Conservation (phyloP, 768 basidiomycete species). For the Cyclocybe cylindracea region DNA sequence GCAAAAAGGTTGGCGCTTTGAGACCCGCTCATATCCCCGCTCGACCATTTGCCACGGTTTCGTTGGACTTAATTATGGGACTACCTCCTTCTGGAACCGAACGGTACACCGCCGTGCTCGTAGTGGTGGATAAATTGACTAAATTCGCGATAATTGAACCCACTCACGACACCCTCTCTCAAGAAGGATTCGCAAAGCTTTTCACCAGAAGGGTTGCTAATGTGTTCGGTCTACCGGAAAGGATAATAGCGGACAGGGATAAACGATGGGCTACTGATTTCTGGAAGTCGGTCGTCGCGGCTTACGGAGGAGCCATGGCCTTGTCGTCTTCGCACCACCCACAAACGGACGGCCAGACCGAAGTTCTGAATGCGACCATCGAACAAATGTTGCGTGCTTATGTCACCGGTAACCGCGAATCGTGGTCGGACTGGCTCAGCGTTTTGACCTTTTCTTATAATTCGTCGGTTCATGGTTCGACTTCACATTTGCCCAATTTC, state of each 20-base stretch:
- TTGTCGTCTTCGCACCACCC: slow-evolving; percentile 37
- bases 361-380: slow-evolving; percentile 27
- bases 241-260: slow-evolving; percentile 20
- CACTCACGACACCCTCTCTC: slow-evolving; percentile 11
- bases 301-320: slow-evolving; percentile 16
- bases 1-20: slow-evolving; percentile 13
- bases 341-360: slow-evolving; percentile 34
- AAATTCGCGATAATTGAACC: slow-evolving; percentile 21
- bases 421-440: slow-evolving; percentile 26
- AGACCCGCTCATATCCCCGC: slow-evolving; percentile 20
- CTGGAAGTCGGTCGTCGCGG: slow-evolving; percentile 22
- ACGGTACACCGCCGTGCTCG: slow-evolving; percentile 18
- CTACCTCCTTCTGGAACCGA: slow-evolving; percentile 18
- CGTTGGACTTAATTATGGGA: slow-evolving; percentile 22
- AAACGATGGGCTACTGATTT: slow-evolving; percentile 22
- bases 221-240: slow-evolving; percentile 19
- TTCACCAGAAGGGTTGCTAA: slow-evolving; percentile 22
- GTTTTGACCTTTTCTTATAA: slow-evolving; percentile 32
- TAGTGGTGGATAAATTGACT: slow-evolving; percentile 24
- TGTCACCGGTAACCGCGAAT: slow-evolving; percentile 17
- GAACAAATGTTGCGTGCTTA: slow-evolving; percentile 30
- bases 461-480: slow-evolving; percentile 22
- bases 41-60: slow-evolving; percentile 19
- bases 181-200: slow-evolving; percentile 20
- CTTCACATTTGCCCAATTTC: slow-evolving; percentile 23